Percentiles rank a stretch among this genome's conserved stretches.
Evolutionary conservation across 768 basidiomycete species (phyloP).

Genomic region (Inosperma sp.): DNA sequence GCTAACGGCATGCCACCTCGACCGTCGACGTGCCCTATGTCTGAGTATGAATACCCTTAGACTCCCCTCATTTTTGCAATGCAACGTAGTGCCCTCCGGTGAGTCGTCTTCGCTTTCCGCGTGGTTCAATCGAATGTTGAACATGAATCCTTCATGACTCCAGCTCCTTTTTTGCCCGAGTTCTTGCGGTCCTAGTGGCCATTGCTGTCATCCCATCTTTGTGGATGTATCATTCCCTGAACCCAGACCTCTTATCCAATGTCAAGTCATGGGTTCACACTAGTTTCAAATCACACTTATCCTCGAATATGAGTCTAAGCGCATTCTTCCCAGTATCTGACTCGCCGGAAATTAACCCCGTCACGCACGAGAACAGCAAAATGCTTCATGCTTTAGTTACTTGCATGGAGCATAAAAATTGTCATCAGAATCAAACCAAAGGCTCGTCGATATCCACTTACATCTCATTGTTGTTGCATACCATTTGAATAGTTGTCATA

Average conservation of each 20-base stretch:
- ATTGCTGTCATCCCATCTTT: background rate
- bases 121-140: background rate
- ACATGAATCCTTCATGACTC: constrained; percentile 4
- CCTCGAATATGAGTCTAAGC: background rate
- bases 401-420: constrained; percentile 1
- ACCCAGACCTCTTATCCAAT: background rate
- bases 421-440: constrained; percentile 8
- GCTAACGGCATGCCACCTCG: no score
- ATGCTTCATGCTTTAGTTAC: background rate
- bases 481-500: background rate
- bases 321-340: background rate
- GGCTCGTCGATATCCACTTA: background rate
- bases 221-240: constrained; percentile 2
- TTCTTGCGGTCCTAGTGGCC: background rate
- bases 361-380: background rate
- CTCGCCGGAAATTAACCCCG: background rate
- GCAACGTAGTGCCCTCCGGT: no score
- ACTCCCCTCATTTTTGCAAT: no score
- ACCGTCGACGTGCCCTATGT: no score
- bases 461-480: background rate
- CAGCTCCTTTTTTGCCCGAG: background rate
- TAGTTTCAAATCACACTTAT: background rate
- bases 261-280: background rate
- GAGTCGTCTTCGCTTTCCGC: background rate
- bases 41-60: no score